Percentiles rank a stretch among this genome's conserved stretches.
phyloP scores from a whole-genome alignment of 1,284 basidiomycete species.

The Agroathelia rolfsii region DNA sequence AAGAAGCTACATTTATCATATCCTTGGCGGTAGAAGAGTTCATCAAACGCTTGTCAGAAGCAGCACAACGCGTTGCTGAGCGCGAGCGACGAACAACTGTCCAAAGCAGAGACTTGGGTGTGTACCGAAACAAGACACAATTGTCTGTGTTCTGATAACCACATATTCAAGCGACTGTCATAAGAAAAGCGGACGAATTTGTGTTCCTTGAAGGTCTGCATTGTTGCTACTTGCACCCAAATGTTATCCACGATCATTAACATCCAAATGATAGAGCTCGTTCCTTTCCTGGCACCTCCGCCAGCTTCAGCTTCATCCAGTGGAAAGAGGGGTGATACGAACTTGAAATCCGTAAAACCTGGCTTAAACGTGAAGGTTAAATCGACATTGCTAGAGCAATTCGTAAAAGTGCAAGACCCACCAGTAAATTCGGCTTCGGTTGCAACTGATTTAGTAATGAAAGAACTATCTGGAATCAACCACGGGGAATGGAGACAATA shows the following conservation, averaged over 20 bases:
- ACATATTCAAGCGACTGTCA: conserved; percentile 49
- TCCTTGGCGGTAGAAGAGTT: conserved; percentile 74
- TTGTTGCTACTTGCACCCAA: no score
- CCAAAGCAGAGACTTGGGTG: conserved; percentile 64
- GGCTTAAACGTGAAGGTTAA: no score
- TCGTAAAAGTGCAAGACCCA: neutral
- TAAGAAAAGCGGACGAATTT: conserved; percentile 61
- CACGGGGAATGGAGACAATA: no score
- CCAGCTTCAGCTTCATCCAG: neutral
- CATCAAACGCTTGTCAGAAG: conserved; percentile 52
- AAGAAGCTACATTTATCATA: conserved; percentile 64
- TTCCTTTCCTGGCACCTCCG: neutral
- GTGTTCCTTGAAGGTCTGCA: conserved; percentile 50
- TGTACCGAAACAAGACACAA: conserved; percentile 11
- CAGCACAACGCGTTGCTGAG: conserved; percentile 48
- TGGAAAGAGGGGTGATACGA: no score
- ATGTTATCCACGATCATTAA: no score
- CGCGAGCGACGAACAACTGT: conserved; percentile 57
- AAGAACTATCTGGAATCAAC: no score
- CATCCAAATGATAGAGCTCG: no score
- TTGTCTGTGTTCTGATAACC: conserved; percentile 19
- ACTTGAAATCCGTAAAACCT: no score
- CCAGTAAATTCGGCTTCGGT: conserved; percentile 1
- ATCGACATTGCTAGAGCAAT: conserved; percentile 17
- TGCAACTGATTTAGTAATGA: conserved; percentile 10